Base-by-base conservation (phyloP, 2,329 filamentous ascomycete species). In the Penicillium polonicum region DNA sequence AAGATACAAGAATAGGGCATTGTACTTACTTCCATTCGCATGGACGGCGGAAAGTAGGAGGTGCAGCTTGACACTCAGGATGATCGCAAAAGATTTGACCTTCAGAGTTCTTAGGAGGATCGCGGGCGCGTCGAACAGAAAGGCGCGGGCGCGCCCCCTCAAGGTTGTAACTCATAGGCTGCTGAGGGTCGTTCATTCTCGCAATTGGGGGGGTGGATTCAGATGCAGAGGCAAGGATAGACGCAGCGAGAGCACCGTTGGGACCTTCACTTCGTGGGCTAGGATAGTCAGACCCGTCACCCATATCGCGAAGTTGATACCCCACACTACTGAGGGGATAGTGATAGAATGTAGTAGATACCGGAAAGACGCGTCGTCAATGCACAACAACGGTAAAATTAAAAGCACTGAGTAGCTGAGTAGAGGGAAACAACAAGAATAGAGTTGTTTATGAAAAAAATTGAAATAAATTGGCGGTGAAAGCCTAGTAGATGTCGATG, bases 21-120 rank as follows among this genome's bases (percentile, higher is more conserved):
- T n/a, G 31, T 56, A 31, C 90, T 84, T 80, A 94, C 91, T 89
- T 95, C 91, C 91, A 97, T 78, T 96, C 92, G 78, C 92, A 96
- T 65, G 91, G 93, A 62, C 92, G 85, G 54, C 85, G 82, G 71
- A 96, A 97, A 13, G 83, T 83, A 44, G 81, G 83, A 5, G 81
- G 68, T 5, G 87, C 81, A 52, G 88, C 85, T 13, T 79, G 82
- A 68, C 92, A 97, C 55, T 88, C 86, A 0, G 82, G 76, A 64
- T 86, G 85, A 17, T 85, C 85, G 74, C 93, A 97, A 55, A 87
- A 82, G 67, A 88, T 94, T 69, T 90, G 88, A n/a, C 89, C 89
- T 25, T 90, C 83, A 1, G 79, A 72, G 64, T 91, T 91, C 74
- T 80, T 80, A 45, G 82, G 83, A 12, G 84, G 83, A 67, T 85